These are phyloP conservation scores for Uronychia binucleata DNA, from an alignment of 73 alveolate species.

Conservation along the genomic window DNA sequence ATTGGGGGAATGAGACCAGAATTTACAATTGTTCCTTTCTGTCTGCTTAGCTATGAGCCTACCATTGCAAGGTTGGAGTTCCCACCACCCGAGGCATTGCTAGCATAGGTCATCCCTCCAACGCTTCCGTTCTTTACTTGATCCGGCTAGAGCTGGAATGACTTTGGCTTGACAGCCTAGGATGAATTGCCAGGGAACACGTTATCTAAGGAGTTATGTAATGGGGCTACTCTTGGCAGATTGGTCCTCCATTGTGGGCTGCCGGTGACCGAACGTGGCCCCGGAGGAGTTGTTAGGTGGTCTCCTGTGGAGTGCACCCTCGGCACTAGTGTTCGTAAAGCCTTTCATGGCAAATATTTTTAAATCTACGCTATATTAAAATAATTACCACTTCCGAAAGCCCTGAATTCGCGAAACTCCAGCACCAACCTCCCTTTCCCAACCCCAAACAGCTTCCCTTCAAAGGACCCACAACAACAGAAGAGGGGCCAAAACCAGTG, in stretches of 20 bases:
- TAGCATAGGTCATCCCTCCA: background rate
- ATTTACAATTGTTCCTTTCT: too few relatives aligned
- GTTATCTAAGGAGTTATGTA: background rate
- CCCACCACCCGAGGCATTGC: background rate
- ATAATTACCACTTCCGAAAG: too few relatives aligned
- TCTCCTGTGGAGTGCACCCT: background rate
- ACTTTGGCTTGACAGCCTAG: background rate
- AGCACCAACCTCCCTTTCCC: too few relatives aligned
- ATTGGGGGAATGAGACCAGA: too few relatives aligned
- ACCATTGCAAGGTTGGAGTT: background rate
- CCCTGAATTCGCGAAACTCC: too few relatives aligned
- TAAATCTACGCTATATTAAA: background rate
- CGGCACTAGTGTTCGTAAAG: background rate
- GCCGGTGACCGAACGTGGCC: background rate
- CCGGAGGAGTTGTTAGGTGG: conserved; percentile 1
- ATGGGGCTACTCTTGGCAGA: background rate
- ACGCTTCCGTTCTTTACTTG: background rate
- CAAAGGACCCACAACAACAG: too few relatives aligned
- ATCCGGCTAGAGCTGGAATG: background rate
- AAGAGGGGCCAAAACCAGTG: too few relatives aligned
- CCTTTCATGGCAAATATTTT: background rate
- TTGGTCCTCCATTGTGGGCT: background rate
- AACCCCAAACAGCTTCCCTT: too few relatives aligned
- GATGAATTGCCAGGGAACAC: background rate
- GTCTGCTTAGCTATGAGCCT: too few relatives aligned